Evolutionary conservation across 768 basidiomycete genomes (phyloP).

Genomic region (Trametes cubensis): DNA sequence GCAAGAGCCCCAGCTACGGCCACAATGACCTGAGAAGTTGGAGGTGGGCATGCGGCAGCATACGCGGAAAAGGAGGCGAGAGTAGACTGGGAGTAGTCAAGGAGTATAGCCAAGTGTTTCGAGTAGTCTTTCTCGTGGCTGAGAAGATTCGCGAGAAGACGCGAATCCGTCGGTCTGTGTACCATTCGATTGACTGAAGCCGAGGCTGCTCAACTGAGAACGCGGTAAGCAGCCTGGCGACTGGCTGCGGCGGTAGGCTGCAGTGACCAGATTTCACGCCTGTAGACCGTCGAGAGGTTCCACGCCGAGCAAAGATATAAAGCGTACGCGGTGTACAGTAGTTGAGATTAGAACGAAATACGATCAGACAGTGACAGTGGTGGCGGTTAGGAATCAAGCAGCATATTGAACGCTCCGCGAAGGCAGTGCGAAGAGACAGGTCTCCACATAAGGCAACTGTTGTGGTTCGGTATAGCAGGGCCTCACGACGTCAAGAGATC

Average conservation of each 20-base stretch:
- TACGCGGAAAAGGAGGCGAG: constrained; percentile 72
- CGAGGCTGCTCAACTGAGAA: neutral
- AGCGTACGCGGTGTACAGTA: neutral
- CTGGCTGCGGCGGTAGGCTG: neutral
- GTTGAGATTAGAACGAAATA: neutral
- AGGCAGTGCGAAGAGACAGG: neutral
- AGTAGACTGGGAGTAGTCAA: constrained; percentile 62
- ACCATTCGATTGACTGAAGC: constrained; percentile 49
- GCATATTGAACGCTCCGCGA: neutral
- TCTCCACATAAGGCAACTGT: neutral
- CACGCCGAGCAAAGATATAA: too few relatives aligned
- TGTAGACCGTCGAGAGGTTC: too few relatives aligned
- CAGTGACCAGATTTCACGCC: too few relatives aligned
- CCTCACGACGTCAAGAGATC: too few relatives aligned
- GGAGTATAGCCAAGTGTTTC: constrained; percentile 57
- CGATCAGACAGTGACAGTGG: neutral
- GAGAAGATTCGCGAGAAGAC: constrained; percentile 69
- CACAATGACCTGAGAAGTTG: constrained; percentile 52
- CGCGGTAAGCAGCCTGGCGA: neutral
- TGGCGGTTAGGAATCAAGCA: neutral
- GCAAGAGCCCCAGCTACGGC: constrained; percentile 61
- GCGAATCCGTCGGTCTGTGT: constrained; percentile 72
- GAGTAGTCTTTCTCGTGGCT: constrained; percentile 72
- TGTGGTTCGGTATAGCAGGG: neutral
- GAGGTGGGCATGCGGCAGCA: constrained; percentile 64